Conservation (phyloP, 345 rosid species). For the Excoecaria cochinchinensis region DNA sequence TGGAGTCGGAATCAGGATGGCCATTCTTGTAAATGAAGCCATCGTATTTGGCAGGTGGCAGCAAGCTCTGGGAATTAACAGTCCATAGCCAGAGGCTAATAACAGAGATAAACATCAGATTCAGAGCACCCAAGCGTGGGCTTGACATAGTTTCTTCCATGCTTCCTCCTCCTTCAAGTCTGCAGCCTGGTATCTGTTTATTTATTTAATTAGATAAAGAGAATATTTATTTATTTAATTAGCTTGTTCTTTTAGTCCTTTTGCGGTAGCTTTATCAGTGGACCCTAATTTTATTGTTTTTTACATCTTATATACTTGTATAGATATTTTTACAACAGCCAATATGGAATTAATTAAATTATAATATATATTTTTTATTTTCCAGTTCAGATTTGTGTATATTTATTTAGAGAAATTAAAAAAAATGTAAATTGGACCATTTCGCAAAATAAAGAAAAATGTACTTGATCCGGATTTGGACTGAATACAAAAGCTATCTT, state of each 20-base stretch:
- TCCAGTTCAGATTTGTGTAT: too few relatives aligned
- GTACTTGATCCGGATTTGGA: too few relatives aligned
- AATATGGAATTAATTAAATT: too few relatives aligned
- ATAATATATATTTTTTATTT: too few relatives aligned
- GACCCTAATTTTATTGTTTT: too few relatives aligned
- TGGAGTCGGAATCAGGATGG: constrained; percentile 39
- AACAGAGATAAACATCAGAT: constrained; percentile 21
- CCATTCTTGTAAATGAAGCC: constrained; percentile 57
- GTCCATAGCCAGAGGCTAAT: not conserved
- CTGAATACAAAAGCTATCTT: too few relatives aligned
- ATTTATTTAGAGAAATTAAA: too few relatives aligned
- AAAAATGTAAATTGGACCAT: too few relatives aligned
- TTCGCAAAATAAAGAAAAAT: too few relatives aligned
- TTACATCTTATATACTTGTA: too few relatives aligned
- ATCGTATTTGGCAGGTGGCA: constrained; percentile 74
- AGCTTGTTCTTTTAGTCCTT: not conserved
- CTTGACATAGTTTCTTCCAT: constrained; percentile 10
- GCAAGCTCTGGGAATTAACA: constrained; percentile 57
- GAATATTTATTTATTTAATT: too few relatives aligned
- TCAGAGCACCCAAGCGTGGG: not conserved
- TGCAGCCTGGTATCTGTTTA: not conserved
- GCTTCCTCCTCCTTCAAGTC: not conserved
- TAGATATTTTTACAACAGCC: too few relatives aligned
- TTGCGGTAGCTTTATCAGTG: not conserved
- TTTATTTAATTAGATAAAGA: not conserved